Conservation (phyloP, 2,329 filamentous ascomycete species). For the Neonectria faginata region DNA sequence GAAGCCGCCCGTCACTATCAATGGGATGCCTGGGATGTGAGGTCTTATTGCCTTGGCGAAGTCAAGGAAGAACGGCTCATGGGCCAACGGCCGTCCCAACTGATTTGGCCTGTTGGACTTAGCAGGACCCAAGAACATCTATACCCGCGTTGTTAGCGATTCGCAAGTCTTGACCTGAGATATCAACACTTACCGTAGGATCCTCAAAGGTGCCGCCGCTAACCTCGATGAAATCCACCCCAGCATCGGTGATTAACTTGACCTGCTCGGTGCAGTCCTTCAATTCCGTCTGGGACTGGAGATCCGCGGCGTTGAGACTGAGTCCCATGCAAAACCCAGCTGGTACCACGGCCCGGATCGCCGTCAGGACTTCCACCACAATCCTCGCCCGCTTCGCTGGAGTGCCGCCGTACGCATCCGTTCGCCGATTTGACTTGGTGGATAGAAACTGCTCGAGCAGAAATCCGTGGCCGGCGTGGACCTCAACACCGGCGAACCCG, state of each 20-base stretch:
- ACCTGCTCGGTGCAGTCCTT: constrained; percentile 70
- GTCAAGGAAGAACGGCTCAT: constrained; percentile 76
- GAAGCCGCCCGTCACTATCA: constrained; percentile 73
- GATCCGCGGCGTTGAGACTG: constrained; percentile 68
- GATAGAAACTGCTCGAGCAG: constrained; percentile 67
- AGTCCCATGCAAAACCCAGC: constrained; percentile 60
- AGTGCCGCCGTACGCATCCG: constrained; percentile 65
- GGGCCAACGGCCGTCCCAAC: constrained; percentile 56
- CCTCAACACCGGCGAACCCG: constrained; percentile 57
- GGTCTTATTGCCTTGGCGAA: constrained; percentile 65
- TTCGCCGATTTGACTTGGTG: constrained; percentile 60
- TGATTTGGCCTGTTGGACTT: background rate
- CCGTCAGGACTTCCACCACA: constrained; percentile 61
- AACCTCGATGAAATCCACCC: constrained; percentile 75
- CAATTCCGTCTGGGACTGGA: constrained; percentile 56
- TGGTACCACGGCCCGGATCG: constrained; percentile 52
- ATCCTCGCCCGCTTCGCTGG: constrained; percentile 60
- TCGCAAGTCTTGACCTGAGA: background rate
- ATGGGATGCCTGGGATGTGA: constrained; percentile 55
- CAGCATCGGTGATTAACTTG: constrained; percentile 57
- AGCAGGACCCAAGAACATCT: constrained; percentile 49
- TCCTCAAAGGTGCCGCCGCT: constrained; percentile 71
- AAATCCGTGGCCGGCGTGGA: constrained; percentile 66
- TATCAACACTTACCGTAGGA: constrained; percentile 52
- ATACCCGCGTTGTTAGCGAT: constrained; percentile 22